Conservation (phyloP, 2,329 filamentous ascomycete species). For the Pseudogymnoascus sp. region DNA sequence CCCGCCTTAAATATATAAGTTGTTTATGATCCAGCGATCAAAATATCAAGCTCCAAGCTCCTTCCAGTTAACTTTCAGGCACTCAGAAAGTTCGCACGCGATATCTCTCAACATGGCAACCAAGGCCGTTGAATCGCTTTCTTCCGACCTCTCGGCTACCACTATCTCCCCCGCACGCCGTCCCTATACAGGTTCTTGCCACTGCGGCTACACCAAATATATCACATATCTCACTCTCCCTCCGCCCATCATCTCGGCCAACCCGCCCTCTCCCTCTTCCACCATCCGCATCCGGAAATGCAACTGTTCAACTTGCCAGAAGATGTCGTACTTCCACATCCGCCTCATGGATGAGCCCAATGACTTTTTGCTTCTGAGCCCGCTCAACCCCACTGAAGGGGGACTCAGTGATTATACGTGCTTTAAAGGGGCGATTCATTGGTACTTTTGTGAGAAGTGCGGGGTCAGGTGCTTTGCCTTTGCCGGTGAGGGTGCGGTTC, state of each 20-base stretch:
- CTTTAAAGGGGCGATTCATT: slow-evolving; percentile 29
- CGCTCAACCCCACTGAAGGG: slow-evolving; percentile 28
- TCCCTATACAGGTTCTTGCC: slow-evolving; percentile 37
- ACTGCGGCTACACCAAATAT: slow-evolving; percentile 39
- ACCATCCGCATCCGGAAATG: slow-evolving; percentile 32
- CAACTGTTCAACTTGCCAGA: slow-evolving; percentile 44
- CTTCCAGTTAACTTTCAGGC: background rate
- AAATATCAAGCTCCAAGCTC: background rate
- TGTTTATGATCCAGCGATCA: background rate
- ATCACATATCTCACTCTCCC: slow-evolving; percentile 38
- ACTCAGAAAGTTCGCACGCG: background rate
- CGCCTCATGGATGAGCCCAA: slow-evolving; percentile 31
- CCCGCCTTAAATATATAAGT: background rate
- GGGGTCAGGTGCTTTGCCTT: slow-evolving; percentile 38
- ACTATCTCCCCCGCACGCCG: slow-evolving; percentile 16
- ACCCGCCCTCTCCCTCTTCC: slow-evolving; percentile 23
- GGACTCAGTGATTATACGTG: slow-evolving; percentile 37
- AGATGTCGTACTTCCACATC: slow-evolving; percentile 40
- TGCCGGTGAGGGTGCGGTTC: slow-evolving; percentile 29
- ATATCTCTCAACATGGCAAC: background rate
- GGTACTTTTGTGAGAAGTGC: slow-evolving; percentile 41
- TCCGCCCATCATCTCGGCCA: slow-evolving; percentile 20
- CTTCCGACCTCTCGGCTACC: background rate
- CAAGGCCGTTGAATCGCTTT: background rate
- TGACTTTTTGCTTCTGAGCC: slow-evolving; percentile 41